Base-by-base conservation (phyloP, 352 stramenopile species). In the Phytophthora chlamydospora region DNA sequence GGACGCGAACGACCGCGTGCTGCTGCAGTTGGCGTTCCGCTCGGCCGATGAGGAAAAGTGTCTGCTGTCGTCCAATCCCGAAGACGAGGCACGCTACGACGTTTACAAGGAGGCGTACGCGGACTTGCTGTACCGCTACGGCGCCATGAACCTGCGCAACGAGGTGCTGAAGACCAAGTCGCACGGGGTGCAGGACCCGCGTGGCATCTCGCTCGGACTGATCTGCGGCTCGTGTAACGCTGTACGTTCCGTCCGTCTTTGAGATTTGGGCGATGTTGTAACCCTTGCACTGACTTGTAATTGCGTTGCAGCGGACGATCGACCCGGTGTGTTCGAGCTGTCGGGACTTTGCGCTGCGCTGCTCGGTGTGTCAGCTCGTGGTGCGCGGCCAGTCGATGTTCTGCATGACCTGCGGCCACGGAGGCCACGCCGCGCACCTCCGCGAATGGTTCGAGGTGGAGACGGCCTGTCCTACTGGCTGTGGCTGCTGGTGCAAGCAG, bases 331-430 rank as follows among this genome's bases (percentile, higher is more conserved):
- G 87, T 49, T 53, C 66, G 0, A 73, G 59, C 29, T 96, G 87
- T 34, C 76, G 75, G 2, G 83, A 93, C 32, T 94, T 96, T 55
- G 78, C 83, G 17, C 57, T 93, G 58, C 83, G 85, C 39, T 96
- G 87, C 61, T 91, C 84, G 0, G 62, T 96, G 38, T 96, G 87
- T 41, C 83, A 94, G 48, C 78, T 96, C 24, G 83, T 89, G 10
- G 83, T 96, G 38, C 80, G 87, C 27, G 87, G 87, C 1, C 83
- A 96, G 57, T 92, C 83, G 16, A 92, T 93, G 83, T 94, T 89
- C 53, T 96, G 87, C 56, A 88, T 95, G 68, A 89, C 78, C 0
- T 96, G 87, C 41, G 87, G 87, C 21, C 87, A 96, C 49, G 87
- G 87, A 21, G 87, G 87, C 44, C 87, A 96, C 45, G 75, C 75